Percentiles rank a stretch among this genome's conserved stretches.
These are phyloP conservation scores for Cyberlindnera misumaiensis DNA, from an alignment of 805 yeast species.

Conservation along the genomic window DNA sequence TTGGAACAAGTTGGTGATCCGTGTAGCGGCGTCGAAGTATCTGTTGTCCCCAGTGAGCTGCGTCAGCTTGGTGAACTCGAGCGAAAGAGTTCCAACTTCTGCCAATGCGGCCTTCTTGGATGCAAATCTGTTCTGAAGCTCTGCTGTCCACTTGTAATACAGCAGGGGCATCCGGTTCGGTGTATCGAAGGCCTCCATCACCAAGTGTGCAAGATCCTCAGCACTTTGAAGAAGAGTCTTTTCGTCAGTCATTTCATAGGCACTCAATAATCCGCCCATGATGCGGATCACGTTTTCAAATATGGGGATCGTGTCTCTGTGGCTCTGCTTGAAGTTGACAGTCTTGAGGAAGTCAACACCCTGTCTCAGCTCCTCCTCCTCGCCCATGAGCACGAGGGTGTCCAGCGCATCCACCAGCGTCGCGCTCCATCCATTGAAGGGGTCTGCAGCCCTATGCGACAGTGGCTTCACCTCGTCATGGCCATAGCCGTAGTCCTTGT, in stretches of 20 bases:
- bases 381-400: slow-evolving; percentile 40
- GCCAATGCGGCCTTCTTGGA: slow-evolving; percentile 32
- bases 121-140: slow-evolving; percentile 31
- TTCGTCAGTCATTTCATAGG: slow-evolving; percentile 40
- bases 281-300: slow-evolving; percentile 47
- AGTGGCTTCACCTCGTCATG: slow-evolving; percentile 40
- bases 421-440: slow-evolving; percentile 46
- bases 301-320: slow-evolving; percentile 36
- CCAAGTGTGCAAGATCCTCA: slow-evolving; percentile 38
- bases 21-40: slow-evolving; percentile 44
- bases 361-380: slow-evolving; percentile 31
- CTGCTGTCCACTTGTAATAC: slow-evolving; percentile 36
- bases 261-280: slow-evolving; percentile 47
- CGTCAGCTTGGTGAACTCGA: slow-evolving; percentile 47
- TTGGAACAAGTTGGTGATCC: slow-evolving; percentile 34
- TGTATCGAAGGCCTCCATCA: slow-evolving; percentile 51
- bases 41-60: slow-evolving; percentile 41
- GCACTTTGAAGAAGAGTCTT: slow-evolving; percentile 33
- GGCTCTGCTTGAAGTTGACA: slow-evolving; percentile 34
- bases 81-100: slow-evolving; percentile 41
- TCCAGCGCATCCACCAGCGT: slow-evolving; percentile 46
- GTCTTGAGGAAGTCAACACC: slow-evolving; percentile 31
- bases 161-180: slow-evolving; percentile 49
- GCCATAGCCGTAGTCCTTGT: slow-evolving; percentile 37
- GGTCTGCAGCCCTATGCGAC: slow-evolving; percentile 26